Base-by-base conservation (phyloP, 2,329 filamentous ascomycete genomes). In the Whalleya microplaca region DNA sequence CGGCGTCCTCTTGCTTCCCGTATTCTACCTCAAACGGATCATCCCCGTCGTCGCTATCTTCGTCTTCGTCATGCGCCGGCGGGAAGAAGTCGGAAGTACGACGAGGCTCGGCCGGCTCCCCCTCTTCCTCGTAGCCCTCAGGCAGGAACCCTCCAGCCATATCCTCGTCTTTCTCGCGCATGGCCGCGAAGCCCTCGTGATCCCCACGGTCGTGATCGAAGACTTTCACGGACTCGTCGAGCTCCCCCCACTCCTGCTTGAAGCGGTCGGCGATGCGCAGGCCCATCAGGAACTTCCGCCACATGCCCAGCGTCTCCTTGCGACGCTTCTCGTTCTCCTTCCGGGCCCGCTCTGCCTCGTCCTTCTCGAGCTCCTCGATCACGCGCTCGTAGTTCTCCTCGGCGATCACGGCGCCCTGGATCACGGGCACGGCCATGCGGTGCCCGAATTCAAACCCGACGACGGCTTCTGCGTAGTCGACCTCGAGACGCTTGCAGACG, bases 401-500 rank as follows among this genome's bases (percentile, higher is more conserved):
- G 0, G 94, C 91, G 1, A 97, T 84, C 0, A 99, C 92, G 0
- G 97, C 92, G 0, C 94, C 95, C 51, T 91, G 89, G 23, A 98
- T 89, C 0, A 97, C 86, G 0, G 95, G 95, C 0, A 98, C 92
- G 4, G 95, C 95, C 82, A 95, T 93, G 58, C 95, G 89, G 66
- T 95, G 89, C 0, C 94, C 94, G 71, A 98, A 99, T 70, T 99
- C 95, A 71, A 99, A 99, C 1, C 92, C 95, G 0, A 93, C 93
- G 2, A 96, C 95, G 1, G 95, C 95, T 73, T 98, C 95, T 0
- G 95, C 95, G 66, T 88, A 96, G 69, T 97, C 92, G 40, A 98
- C 89, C 3, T 86, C 85, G 0, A 99, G 79, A 59, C 90, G 87
- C 70, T 91, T 92, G 72, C 94, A 97, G 1, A 97, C 84, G 46